Evolutionary conservation across 2,329 filamentous ascomycete species (phyloP).

Genomic region (Graphilbum sp.): DNA sequence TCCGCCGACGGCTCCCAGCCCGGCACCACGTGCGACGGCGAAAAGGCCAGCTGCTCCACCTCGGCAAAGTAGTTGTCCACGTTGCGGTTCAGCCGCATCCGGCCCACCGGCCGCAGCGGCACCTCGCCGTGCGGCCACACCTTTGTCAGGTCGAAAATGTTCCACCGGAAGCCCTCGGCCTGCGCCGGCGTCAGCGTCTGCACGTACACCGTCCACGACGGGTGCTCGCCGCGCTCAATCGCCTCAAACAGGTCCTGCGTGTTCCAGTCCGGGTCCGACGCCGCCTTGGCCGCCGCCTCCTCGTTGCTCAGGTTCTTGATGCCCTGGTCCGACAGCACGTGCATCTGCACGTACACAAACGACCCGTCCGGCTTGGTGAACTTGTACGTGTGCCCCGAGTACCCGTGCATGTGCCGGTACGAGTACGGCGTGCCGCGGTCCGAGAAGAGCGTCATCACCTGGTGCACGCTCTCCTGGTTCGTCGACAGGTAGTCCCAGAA

Average conservation of each 20-base stretch:
- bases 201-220: conserved; percentile 47
- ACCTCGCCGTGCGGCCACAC: conserved; percentile 49
- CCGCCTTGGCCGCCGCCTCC: conserved; percentile 35
- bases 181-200: conserved; percentile 47
- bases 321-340: conserved; percentile 47
- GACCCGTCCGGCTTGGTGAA: conserved; percentile 47
- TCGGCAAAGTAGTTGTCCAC: conserved; percentile 52
- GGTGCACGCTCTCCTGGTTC: conserved; percentile 46
- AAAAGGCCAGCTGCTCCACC: conserved; percentile 52
- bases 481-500: conserved; percentile 42
- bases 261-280: conserved; percentile 44
- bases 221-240: conserved; percentile 43
- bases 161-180: conserved; percentile 43
- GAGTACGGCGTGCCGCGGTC: conserved; percentile 51
- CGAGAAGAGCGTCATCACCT: conserved; percentile 49
- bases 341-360: conserved; percentile 50
- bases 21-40: conserved; percentile 45
- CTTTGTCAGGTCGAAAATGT: conserved; percentile 55
- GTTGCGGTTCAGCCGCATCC: conserved; percentile 49
- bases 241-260: conserved; percentile 48
- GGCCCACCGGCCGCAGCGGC: conserved; percentile 43
- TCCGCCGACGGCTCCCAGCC: conserved; percentile 47
- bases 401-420: conserved; percentile 51
- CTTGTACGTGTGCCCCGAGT: conserved; percentile 51
- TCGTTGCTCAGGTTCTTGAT: conserved; percentile 41